Evolutionary conservation across 305 asterid species (phyloP).

Genomic region (Ajuga reptans): DNA sequence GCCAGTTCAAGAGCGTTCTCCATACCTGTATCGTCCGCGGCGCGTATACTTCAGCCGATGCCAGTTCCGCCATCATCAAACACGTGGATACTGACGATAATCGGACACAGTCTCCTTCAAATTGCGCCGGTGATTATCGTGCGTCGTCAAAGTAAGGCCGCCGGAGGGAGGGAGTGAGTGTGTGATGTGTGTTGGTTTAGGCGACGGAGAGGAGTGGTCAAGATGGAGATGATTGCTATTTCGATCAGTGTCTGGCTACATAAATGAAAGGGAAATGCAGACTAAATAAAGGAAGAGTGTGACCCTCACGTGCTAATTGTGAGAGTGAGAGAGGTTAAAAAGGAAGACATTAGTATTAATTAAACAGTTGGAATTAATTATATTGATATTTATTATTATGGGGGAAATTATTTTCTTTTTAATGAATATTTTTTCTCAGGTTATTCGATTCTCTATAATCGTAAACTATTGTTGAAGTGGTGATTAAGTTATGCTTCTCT

Average conservation of each 20-base stretch:
- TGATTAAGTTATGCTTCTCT: slow-evolving; percentile 11
- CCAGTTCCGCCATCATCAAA: slow-evolving; percentile 65
- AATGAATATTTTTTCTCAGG: no score
- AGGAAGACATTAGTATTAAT: neutral
- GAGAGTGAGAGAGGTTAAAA: slow-evolving; percentile 5
- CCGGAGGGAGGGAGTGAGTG: slow-evolving; percentile 16
- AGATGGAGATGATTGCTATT: slow-evolving; percentile 26
- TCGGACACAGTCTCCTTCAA: neutral
- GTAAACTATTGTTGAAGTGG: slow-evolving; percentile 10
- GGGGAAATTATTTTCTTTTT: neutral
- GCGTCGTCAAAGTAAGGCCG: neutral
- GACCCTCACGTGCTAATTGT: slow-evolving; percentile 24
- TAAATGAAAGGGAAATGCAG: neutral
- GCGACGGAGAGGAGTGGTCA: slow-evolving; percentile 38
- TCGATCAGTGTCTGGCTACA: slow-evolving; percentile 21
- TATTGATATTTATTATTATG: neutral
- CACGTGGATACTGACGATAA: neutral
- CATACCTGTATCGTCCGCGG: slow-evolving; percentile 74
- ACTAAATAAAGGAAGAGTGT: slow-evolving; percentile 1
- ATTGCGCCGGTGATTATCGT: neutral
- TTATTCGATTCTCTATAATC: neutral
- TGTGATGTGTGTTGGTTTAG: slow-evolving; percentile 20
- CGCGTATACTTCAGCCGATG: slow-evolving; percentile 68
- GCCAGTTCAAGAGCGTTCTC: slow-evolving; percentile 77
- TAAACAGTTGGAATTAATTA: slow-evolving; percentile 14